Base-by-base conservation (phyloP, 768 basidiomycete genomes). In the Leccinellum luteum region DNA sequence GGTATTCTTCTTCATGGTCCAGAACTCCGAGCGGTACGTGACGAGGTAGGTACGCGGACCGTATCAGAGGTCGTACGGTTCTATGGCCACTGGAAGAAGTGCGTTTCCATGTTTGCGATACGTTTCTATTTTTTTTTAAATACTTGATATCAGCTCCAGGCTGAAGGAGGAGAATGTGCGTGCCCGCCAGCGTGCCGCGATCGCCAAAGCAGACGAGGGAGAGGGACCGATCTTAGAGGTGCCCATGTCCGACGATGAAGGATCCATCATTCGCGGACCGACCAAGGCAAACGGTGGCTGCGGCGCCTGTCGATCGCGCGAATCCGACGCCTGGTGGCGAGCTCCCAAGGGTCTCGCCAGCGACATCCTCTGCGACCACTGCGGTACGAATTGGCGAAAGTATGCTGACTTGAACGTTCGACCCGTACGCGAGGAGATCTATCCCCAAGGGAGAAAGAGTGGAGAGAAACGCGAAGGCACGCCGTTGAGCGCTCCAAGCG, bases 21-120 rank as follows among this genome's bases (percentile, higher is more conserved):
- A 13, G 92, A 94, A 67, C 84, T 94, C 52, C 85, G 90, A 41
- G 81, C 83, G 5, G 87, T 92, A 25, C 78, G 85, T 51, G 88
- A 90, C 28, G 89, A 92, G 66, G 79, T 94, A 44, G 79, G 79
- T 23, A 82, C 85, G 3, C 78, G 91, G 55, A 77, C 85, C 1
- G 81, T 92, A 66, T 77, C 82, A 28, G 92, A 94, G 66, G 83
- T 92, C 6, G 91, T 94, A 28, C 83, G 90, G 17, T 92, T 86
- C 72, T 94, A 90, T 64, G 88, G 85, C 4, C 86, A 83, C 59
- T 94, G 92, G 92, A 94, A 94, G 77, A 90, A 82, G 92, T 91
- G 65, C 38, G 73, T 61, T 19, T 55, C 14, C 6, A 19, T 47
- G 59, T 25, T 47, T 55, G 27, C 23, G 25, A 47, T 60, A 51